phyloP scores from a whole-genome alignment of 306 rosid genomes.

The Fragaria nilgerrensis region DNA sequence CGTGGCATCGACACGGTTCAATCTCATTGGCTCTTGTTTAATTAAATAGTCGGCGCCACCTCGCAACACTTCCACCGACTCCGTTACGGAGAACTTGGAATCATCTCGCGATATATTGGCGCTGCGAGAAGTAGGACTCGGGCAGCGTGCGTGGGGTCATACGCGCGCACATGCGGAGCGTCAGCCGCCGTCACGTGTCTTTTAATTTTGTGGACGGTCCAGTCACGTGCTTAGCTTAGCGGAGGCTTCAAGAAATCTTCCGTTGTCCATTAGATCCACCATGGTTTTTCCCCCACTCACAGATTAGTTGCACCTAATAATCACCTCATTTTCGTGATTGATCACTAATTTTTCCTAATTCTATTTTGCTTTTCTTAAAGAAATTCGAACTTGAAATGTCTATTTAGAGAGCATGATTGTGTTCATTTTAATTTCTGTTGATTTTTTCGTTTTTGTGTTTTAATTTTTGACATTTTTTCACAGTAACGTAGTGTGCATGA shows the following conservation, averaged over 20 bases:
- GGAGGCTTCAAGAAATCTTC: constrained; percentile 30
- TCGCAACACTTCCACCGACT: constrained; percentile 4
- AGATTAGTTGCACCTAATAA: no score
- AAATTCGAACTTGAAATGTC: no score
- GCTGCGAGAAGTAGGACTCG: neutral
- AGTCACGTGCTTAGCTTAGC: constrained; percentile 43
- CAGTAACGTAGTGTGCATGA: no score
- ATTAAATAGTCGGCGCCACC: constrained; percentile 10
- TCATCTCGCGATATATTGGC: neutral
- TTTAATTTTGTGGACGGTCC: constrained; percentile 8
- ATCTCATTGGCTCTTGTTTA: neutral
- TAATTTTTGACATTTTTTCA: no score
- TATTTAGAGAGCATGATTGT: no score
- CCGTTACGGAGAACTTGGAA: constrained; percentile 38
- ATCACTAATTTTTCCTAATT: no score
- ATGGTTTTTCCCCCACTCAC: neutral
- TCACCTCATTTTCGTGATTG: no score
- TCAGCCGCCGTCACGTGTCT: constrained; percentile 34
- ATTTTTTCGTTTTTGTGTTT: no score
- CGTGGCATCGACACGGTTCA: constrained; percentile 15
- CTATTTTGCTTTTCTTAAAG: no score
- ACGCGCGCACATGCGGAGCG: neutral
- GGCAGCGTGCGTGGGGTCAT: neutral
- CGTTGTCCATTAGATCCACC: neutral
- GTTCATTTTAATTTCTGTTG: no score